Conservation (phyloP, 768 basidiomycete species). For the Psilocybe subaeruginosa region DNA sequence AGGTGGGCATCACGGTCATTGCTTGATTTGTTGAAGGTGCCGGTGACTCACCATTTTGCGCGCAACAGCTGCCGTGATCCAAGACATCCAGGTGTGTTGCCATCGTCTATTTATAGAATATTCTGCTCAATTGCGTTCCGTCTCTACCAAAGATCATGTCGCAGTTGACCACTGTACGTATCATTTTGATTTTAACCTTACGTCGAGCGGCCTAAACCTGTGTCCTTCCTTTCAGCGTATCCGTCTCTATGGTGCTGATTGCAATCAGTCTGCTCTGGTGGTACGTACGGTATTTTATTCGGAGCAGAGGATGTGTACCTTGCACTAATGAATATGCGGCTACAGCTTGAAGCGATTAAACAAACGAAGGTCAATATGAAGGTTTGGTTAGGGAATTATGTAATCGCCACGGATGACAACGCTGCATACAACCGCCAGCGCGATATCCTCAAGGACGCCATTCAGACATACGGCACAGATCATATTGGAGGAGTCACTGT, state of each 20-base stretch:
- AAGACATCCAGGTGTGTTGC: constrained; percentile 65
- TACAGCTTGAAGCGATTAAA: constrained; percentile 82
- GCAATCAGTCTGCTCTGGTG: constrained; percentile 79
- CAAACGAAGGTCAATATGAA: constrained; percentile 87
- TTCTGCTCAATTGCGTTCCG: constrained; percentile 1
- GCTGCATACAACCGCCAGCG: constrained; percentile 78
- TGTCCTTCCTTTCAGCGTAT: constrained; percentile 46
- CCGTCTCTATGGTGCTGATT: constrained; percentile 87
- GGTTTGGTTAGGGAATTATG: constrained; percentile 79
- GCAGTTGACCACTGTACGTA: constrained; percentile 71
- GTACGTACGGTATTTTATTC: constrained; percentile 36
- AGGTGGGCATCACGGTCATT: constrained; percentile 28
- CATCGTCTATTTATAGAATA: neutral
- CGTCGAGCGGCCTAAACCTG: neutral
- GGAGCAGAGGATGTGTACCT: neutral
- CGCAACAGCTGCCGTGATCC: constrained; percentile 56
- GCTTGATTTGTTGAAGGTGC: neutral
- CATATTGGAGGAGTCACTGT: constrained; percentile 84
- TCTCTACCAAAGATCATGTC: constrained; percentile 64
- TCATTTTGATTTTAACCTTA: constrained; percentile 6
- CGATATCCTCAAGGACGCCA: constrained; percentile 62
- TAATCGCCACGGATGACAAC: constrained; percentile 59
- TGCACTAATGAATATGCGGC: neutral
- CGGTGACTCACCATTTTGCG: neutral
- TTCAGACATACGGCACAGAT: constrained; percentile 77